phyloP scores from a whole-genome alignment of 108 stramenopile genomes.

The Nannochloropsis salina region DNA sequence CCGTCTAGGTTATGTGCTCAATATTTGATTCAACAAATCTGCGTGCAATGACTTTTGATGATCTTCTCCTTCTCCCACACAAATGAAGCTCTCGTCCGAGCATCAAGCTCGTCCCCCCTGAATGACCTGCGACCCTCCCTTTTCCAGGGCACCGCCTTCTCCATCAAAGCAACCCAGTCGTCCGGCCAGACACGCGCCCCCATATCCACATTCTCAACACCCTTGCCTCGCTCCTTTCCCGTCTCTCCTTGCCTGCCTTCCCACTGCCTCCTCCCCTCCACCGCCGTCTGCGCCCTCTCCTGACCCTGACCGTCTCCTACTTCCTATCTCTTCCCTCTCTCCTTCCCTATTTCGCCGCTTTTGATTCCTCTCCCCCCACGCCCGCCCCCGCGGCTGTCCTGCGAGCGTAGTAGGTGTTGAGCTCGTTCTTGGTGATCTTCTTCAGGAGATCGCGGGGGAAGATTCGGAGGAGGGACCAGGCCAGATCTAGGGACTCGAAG shows the following conservation, averaged over 20 bases:
- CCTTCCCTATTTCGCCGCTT: not conserved
- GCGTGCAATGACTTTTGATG: no score
- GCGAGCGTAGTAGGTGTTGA: slow-evolving; percentile 84
- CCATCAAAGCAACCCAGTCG: no score
- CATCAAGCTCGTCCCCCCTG: no score
- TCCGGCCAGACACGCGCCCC: no score
- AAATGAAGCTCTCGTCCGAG: no score
- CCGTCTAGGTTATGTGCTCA: no score
- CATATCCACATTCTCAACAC: no score
- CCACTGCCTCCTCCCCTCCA: not conserved
- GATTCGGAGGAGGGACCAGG: slow-evolving; percentile 94
- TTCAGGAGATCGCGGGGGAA: slow-evolving; percentile 98
- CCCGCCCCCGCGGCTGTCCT: slow-evolving; percentile 1
- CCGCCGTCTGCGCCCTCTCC: not conserved
- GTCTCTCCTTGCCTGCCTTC: not conserved
- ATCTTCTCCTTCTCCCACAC: no score
- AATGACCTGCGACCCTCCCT: no score
- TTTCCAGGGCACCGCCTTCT: no score
- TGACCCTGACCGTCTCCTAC: not conserved
- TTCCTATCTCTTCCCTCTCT: slow-evolving; percentile 9
- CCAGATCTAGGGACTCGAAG: slow-evolving; percentile 96
- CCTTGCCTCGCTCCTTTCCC: not conserved
- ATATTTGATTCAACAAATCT: no score
- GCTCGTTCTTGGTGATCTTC: slow-evolving; percentile 98
- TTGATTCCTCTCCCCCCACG: not conserved